Evolutionary conservation across 495 filamentous ascomycete genomes (phyloP).

Genomic region (Podospora appendiculata): DNA sequence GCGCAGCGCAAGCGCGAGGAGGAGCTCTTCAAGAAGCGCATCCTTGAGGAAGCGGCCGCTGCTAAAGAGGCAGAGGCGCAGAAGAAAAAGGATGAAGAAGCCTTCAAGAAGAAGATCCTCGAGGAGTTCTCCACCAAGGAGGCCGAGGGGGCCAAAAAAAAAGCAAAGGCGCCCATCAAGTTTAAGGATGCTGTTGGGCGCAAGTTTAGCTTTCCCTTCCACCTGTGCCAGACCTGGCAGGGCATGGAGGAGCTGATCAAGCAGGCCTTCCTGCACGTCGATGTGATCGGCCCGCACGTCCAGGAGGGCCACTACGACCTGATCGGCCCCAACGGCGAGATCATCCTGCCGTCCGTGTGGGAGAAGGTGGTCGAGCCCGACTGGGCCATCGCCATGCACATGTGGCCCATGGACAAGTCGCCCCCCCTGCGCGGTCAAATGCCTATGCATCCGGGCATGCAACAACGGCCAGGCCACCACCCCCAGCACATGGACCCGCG

Average conservation of each 20-base stretch:
- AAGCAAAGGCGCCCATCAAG: constrained; percentile 53
- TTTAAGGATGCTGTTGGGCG: constrained; percentile 83
- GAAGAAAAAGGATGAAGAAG: constrained; percentile 13
- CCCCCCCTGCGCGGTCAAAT: constrained; percentile 13
- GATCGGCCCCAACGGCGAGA: constrained; percentile 74
- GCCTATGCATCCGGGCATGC: constrained; percentile 5
- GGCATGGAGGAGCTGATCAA: constrained; percentile 82
- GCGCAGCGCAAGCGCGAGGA: constrained; percentile 15
- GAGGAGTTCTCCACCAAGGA: constrained; percentile 39
- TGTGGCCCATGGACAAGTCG: constrained; percentile 78
- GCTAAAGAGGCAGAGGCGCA: constrained; percentile 23
- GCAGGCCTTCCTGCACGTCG: constrained; percentile 81
- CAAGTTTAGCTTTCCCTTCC: constrained; percentile 80
- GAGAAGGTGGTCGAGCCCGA: constrained; percentile 79
- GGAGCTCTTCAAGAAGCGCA: constrained; percentile 12
- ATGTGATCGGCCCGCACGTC: constrained; percentile 73
- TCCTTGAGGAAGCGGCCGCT: constrained; percentile 32
- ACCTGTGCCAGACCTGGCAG: constrained; percentile 75
- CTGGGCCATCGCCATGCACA: constrained; percentile 89
- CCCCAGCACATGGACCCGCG: background rate
- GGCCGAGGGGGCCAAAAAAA: constrained; percentile 47
- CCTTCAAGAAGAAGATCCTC: constrained; percentile 17
- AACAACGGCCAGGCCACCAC: background rate
- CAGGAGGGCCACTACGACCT: constrained; percentile 81
- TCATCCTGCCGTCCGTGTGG: constrained; percentile 83